Percentiles rank a stretch among this genome's conserved stretches.
Evolutionary conservation across 345 rosid genomes (phyloP).

Genomic region (thale cress (Arabidopsis thaliana)): TAIR10.1 NC_003076.8:7111501-7112000

Average conservation of each 20-base stretch:
- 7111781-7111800: conserved; percentile 25
- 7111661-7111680: too few relatives aligned
- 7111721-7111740: neutral
- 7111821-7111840: neutral
- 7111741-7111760: neutral
- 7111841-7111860: neutral
- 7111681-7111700: neutral
- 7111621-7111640: neutral
- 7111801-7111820: neutral
- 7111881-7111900: neutral
- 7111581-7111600: too few relatives aligned
- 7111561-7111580: neutral
- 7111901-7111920: neutral
- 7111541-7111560: neutral
- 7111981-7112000: neutral
- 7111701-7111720: neutral
- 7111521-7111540: neutral
- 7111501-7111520: neutral
- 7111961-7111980: neutral
- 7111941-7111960: neutral
- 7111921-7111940: neutral
- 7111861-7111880: conserved; percentile 1
- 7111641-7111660: neutral
- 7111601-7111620: neutral
- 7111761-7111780: conserved; percentile 4